A percentile compares a stretch with the other conserved stretches of the same genome.
Evolutionary conservation across 768 basidiomycete species (phyloP).

Genomic region (Leccinum imitatum): DNA sequence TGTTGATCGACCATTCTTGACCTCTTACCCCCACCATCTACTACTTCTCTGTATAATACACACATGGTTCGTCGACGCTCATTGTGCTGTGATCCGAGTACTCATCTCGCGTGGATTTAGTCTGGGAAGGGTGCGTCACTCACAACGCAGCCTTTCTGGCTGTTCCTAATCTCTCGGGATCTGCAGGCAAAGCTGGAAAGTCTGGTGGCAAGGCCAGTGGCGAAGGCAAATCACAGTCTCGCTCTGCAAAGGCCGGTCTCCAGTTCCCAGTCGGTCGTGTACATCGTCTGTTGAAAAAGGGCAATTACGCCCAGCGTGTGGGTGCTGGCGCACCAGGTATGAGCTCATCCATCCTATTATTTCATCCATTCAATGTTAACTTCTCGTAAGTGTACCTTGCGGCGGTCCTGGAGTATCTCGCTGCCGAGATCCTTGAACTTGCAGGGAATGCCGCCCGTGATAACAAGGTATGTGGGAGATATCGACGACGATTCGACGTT

Average conservation of each 20-base stretch:
- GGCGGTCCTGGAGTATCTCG: constrained; percentile 88
- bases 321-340: constrained; percentile 85
- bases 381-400: constrained; percentile 72
- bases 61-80: constrained; percentile 26
- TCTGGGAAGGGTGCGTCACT: constrained; percentile 32
- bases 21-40: constrained; percentile 28
- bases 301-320: constrained; percentile 85
- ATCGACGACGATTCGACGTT: not conserved
- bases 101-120: constrained; percentile 15
- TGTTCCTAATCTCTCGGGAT: constrained; percentile 11
- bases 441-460: constrained; percentile 73
- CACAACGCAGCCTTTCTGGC: not conserved
- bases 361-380: not conserved
- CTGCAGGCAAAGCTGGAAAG: constrained; percentile 49
- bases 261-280: constrained; percentile 93
- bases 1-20: constrained; percentile 34
- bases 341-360: constrained; percentile 11
- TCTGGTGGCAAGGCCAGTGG: constrained; percentile 50
- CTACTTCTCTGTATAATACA: constrained; percentile 19
- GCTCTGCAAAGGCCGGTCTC: constrained; percentile 72
- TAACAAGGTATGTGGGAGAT: constrained; percentile 27
- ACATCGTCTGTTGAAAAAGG: constrained; percentile 83
- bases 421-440: constrained; percentile 91
- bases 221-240: constrained; percentile 60
- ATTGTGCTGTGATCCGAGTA: not conserved